Conservation (phyloP, 1,139 yeast species). For the Debaryomycetaceae sp. region DNA sequence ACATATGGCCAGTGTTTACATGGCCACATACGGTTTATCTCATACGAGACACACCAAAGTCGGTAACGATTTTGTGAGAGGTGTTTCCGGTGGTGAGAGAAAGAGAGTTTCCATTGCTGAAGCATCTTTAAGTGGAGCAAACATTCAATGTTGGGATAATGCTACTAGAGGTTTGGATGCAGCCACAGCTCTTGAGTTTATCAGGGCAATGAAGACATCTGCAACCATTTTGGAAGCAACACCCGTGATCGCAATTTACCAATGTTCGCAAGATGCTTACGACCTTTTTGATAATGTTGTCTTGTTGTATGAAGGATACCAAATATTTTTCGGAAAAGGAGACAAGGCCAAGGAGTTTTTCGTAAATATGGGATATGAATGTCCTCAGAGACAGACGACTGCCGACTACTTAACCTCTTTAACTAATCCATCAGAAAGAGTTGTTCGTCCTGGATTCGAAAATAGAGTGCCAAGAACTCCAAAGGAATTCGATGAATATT, state of each 20-base stretch:
- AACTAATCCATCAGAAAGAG: slow-evolving; percentile 71
- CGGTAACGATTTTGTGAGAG: slow-evolving; percentile 36
- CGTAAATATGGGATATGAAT: slow-evolving; percentile 48
- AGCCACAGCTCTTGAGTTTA: slow-evolving; percentile 66
- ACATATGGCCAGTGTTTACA: slow-evolving; percentile 40
- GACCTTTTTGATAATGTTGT: slow-evolving; percentile 71
- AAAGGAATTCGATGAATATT: slow-evolving; percentile 20
- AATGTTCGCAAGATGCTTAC: slow-evolving; percentile 77
- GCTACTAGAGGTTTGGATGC: slow-evolving; percentile 62
- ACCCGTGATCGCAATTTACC: slow-evolving; percentile 76
- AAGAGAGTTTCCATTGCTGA: slow-evolving; percentile 46
- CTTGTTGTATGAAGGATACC: slow-evolving; percentile 73
- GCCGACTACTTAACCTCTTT: slow-evolving; percentile 80
- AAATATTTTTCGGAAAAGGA: slow-evolving; percentile 68
- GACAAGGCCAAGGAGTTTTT: slow-evolving; percentile 43
- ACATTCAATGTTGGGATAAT: slow-evolving; percentile 57
- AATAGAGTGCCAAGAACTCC: slow-evolving; percentile 24
- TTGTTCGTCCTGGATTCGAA: slow-evolving; percentile 47
- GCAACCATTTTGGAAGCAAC: slow-evolving; percentile 58
- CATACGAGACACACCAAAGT: slow-evolving; percentile 34
- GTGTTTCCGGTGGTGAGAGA: slow-evolving; percentile 45
- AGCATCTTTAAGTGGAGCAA: slow-evolving; percentile 34
- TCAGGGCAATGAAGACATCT: slow-evolving; percentile 61
- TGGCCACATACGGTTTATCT: slow-evolving; percentile 40
- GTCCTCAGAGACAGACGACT: slow-evolving; percentile 76